Evolutionary conservation across 441 rosid genomes (phyloP), one percentile per base, ranked within the genome.

Genomic region (Capsella rubella): DNA sequence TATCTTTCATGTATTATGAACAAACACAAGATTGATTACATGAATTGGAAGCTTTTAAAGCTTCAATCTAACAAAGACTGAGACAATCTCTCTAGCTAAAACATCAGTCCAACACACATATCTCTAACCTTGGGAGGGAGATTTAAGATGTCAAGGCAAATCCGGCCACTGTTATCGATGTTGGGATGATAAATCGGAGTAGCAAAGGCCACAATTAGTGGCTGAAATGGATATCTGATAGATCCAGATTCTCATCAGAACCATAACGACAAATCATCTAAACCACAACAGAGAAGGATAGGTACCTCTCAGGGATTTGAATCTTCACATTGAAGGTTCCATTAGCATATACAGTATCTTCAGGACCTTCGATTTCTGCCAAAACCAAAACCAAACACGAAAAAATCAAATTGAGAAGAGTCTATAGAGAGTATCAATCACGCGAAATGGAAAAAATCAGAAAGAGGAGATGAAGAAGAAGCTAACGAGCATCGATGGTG

Each of bases 131-230:
- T 90, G 28, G 97, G 95, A 13, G 97, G 97, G 67, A 90, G 94
- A 85, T 89, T 90, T 52, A 92, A 87, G 77, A 92, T 89, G 78
- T 92, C 97, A 16, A 92, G 93, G 87, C 96, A 92, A 80, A 92
- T 92, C 67, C 97, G 83, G 64, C 97, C 97, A 25, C 93, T 89
- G 5, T 77, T 86, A 56, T 92, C 96, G 16, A 92, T 90, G 71
- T 92, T 92, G 1, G 96, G 95, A 21, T 90, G 96, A 69, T 92
- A 92, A 53, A 92, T 82, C 28, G 93, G 97, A 9, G 94, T 92
- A 39, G 68, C 81, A 47, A 92, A 90, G 2, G 89, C 80, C 80
- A 92, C 95, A 54, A 75, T 72, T 0, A 93, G 96, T 65, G 97
- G 97, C 84, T 90, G 95, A 86, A 90, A 90, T 4, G 96, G 97